Evolutionary conservation across 305 asterid species (phyloP).

Genomic region (Solanum hybrid): DNA sequence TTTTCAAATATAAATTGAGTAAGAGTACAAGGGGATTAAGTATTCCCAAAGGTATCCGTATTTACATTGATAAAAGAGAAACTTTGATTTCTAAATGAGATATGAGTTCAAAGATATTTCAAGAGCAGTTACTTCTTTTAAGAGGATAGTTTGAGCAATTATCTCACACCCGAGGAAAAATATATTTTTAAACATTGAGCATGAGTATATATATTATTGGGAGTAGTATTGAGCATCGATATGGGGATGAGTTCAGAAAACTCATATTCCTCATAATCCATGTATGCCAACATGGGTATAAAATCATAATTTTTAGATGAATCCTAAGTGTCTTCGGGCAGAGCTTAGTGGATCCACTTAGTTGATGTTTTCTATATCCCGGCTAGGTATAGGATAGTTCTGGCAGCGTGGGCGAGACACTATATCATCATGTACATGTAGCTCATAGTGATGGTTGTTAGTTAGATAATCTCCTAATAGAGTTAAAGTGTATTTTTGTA

Average conservation of each 20-base stretch:
- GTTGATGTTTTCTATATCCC: neutral
- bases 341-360: neutral
- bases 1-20: neutral
- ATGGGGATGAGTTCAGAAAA: neutral
- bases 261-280: neutral
- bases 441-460: neutral
- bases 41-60: neutral
- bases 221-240: neutral
- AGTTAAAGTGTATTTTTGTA: no score
- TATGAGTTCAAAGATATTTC: no score
- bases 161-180: neutral
- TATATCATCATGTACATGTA: neutral
- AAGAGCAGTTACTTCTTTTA: neutral
- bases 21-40: neutral
- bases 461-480: neutral
- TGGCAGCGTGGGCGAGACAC: accelerated
- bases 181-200: neutral
- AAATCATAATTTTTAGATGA: neutral
- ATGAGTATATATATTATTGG: neutral
- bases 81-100: neutral
- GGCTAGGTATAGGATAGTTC: no score
- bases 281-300: no score
- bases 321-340: neutral
- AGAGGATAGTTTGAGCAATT: neutral
- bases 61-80: neutral